Evolutionary conservation across 2,329 filamentous ascomycete species (phyloP).

Genomic region (Aspergillus pseudotamarii): DNA sequence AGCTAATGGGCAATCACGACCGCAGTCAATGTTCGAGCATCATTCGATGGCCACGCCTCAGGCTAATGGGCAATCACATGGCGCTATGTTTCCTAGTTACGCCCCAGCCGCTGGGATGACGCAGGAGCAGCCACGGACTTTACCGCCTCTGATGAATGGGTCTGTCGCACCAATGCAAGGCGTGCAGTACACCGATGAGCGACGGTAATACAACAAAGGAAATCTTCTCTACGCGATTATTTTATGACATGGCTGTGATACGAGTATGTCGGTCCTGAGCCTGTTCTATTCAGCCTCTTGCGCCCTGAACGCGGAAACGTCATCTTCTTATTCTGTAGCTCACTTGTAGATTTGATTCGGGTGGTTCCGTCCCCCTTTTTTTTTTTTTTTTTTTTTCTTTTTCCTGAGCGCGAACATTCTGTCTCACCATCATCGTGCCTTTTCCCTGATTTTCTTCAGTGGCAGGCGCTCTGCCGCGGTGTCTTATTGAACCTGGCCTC

Average conservation of each 20-base stretch:
- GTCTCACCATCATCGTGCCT: conserved; percentile 2
- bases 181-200: conserved; percentile 53
- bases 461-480: neutral
- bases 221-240: conserved; percentile 1
- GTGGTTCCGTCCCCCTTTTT: conserved; percentile 18
- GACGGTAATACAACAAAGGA: conserved; percentile 34
- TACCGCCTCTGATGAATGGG: conserved; percentile 51
- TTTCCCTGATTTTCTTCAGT: conserved; percentile 5
- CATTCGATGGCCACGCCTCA: conserved; percentile 37
- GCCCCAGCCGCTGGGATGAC: conserved; percentile 30
- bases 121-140: conserved; percentile 49
- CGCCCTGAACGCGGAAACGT: conserved; percentile 9
- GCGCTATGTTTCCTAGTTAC: conserved; percentile 34
- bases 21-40: conserved; percentile 38
- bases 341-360: conserved; percentile 23
- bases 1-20: conserved; percentile 34
- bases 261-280: conserved; percentile 9
- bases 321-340: conserved; percentile 12
- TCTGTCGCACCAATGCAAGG: conserved; percentile 52
- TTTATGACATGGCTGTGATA: neutral
- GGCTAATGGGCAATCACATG: conserved; percentile 37
- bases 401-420: conserved; percentile 6
- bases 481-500: neutral
- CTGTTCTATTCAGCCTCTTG: neutral
- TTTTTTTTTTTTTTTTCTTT: conserved; percentile 15